Base-by-base conservation (phyloP, 768 basidiomycete species). In the Lactarius hatsudake region DNA sequence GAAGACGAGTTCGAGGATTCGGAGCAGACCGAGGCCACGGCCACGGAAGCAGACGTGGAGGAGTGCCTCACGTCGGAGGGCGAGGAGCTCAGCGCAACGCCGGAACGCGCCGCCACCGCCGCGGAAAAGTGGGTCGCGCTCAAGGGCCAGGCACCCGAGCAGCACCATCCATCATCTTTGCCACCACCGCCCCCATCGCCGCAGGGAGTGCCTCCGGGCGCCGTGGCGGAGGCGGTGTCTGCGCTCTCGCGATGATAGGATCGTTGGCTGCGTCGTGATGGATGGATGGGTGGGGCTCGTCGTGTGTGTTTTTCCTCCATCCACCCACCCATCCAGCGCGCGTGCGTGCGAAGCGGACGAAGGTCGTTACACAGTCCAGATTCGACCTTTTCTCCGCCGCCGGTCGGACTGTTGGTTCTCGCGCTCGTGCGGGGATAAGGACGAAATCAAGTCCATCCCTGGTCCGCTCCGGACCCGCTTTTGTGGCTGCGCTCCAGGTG, bases 81-180 rank as follows among this genome's bases (percentile, higher is more conserved):
- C 64, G 85, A 90, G 63, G 85, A 90, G 73, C 72, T 68, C 26
- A 75, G 74, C 55, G 77, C 73, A 36, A 80, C 48, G 43, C 56
- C 65, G 26, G 64, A 64, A 42, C 63, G 58, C 20, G 69, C n/a
- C 10, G 38, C 75, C 70, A 56, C 75, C 77, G 72, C 84, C 83
- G 43, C n/a, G 74, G 90, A 92, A 73, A 90, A 89, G 74, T 93
- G 91, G 91, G 85, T 92, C 59, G 80, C 89, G 23, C 86, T 93
- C 74, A 89, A 90, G 76, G 81, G 81, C 28, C 78, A 84, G 66
- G 48, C 59, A 64, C 57, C 57, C 36, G 65, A 62, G 32, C 64
- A 57, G 38, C 43, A 10, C 34, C 5, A 28, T 2, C 30, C 30
- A 34, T 34, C 12, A 53, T 53, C 26, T 26, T 15, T 17, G 26